Percentiles rank a stretch among this genome's conserved stretches.
These are phyloP conservation scores for Aristolochia contorta DNA, from an alignment of 164 flowering plant species.

Conservation along the genomic window DNA sequence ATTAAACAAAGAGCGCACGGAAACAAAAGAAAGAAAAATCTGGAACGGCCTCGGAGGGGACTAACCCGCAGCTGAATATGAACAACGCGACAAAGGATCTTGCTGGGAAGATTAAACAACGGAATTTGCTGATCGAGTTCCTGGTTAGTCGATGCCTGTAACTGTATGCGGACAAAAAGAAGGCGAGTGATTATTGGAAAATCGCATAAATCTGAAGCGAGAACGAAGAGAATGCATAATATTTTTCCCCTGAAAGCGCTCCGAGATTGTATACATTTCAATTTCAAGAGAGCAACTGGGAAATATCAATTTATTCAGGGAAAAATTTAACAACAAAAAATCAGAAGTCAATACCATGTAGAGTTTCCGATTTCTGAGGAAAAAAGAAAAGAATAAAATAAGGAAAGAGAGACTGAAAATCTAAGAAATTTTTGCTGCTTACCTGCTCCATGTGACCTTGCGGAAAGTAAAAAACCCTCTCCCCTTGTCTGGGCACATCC, in stretches of 20 bases:
- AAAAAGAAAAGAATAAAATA: neutral
- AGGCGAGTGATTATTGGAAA: neutral
- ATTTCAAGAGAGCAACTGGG: no score
- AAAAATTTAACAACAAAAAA: no score
- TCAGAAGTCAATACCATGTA: no score
- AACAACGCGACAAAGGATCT: constrained; percentile 73
- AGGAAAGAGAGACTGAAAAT: constrained; percentile 1
- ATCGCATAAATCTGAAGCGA: neutral
- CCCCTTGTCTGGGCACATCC: constrained; percentile 50
- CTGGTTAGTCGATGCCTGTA: constrained; percentile 76
- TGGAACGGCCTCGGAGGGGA: neutral
- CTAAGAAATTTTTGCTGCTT: constrained; percentile 5
- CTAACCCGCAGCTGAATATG: constrained; percentile 44
- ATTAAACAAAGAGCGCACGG: neutral
- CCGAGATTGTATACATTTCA: no score
- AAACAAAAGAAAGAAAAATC: neutral
- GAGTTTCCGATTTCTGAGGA: no score
- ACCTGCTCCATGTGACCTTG: constrained; percentile 97
- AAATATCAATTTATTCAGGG: no score
- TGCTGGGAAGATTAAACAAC: constrained; percentile 50
- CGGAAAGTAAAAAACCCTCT: constrained; percentile 77
- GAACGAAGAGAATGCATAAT: no score
- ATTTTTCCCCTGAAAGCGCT: no score
- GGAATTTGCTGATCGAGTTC: constrained; percentile 57
- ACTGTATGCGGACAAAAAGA: constrained; percentile 21